These are phyloP conservation scores for Myrica gale DNA, from an alignment of 306 rosid genomes.

Conservation along the genomic window DNA sequence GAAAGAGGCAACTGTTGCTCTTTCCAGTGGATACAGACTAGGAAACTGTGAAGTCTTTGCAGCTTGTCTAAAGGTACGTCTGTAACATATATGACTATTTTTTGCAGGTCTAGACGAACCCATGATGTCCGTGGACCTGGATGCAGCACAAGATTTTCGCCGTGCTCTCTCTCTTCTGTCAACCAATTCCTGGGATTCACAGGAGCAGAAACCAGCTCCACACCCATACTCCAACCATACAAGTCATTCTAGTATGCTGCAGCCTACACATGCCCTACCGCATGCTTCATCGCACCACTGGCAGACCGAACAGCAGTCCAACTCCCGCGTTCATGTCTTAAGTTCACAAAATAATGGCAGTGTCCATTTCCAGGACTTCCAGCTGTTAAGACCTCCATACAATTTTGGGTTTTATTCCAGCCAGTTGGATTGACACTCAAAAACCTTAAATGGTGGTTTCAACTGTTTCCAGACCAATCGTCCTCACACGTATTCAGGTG, in stretches of 20 bases:
- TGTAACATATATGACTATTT: background rate
- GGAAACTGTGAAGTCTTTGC: background rate
- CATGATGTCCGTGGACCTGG: conserved; percentile 34
- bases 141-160: conserved; percentile 49
- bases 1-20: background rate
- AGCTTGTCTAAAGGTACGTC: background rate
- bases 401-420: conserved; percentile 47
- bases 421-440: conserved; percentile 39
- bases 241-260: conserved; percentile 25
- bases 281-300: conserved; percentile 47
- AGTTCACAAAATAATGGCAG: conserved; percentile 29
- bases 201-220: conserved; percentile 40
- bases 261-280: conserved; percentile 34
- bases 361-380: conserved; percentile 56
- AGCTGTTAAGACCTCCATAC: conserved; percentile 41
- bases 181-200: conserved; percentile 61
- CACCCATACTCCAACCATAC: conserved; percentile 30
- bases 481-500: conserved; percentile 7
- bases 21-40: background rate
- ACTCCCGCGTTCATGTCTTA: conserved; percentile 30
- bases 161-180: conserved; percentile 99
- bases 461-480: conserved; percentile 2
- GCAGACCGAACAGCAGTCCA: conserved; percentile 41
- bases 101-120: conserved; percentile 65
- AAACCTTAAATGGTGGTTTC: background rate